A percentile compares a stretch with the other conserved stretches of the same genome.
phyloP scores from a whole-genome alignment of 1,139 yeast species.

The Suhomyces wounanorum region DNA sequence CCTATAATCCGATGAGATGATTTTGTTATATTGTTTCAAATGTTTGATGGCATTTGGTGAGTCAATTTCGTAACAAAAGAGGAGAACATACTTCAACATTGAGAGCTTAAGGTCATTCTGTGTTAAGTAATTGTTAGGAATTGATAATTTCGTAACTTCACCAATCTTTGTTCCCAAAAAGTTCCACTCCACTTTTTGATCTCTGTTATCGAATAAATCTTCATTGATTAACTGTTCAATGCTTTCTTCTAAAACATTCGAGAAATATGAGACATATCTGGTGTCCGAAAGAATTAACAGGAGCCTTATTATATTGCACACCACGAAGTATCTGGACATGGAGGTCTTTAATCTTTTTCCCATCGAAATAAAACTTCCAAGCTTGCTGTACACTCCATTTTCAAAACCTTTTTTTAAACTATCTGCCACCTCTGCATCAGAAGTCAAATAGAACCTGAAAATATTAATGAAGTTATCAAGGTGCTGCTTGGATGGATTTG shows the following conservation, averaged over 20 bases:
- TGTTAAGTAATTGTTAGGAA: constrained; percentile 6
- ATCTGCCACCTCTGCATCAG: constrained; percentile 51
- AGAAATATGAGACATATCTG: constrained; percentile 34
- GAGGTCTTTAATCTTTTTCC: constrained; percentile 44
- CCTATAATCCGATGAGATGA: constrained; percentile 8
- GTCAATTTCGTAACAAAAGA: constrained; percentile 13
- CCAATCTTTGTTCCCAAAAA: neutral
- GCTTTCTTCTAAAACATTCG: constrained; percentile 17
- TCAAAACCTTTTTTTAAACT: constrained; percentile 53
- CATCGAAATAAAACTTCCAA: constrained; percentile 61
- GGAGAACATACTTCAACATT: constrained; percentile 16
- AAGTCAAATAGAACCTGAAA: constrained; percentile 52
- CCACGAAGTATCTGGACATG: constrained; percentile 34
- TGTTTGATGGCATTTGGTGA: constrained; percentile 7
- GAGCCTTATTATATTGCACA: constrained; percentile 37
- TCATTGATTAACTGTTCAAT: constrained; percentile 10
- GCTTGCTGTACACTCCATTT: constrained; percentile 57
- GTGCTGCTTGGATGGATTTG: constrained; percentile 29
- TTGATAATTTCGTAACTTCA: neutral
- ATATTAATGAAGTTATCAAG: constrained; percentile 32
- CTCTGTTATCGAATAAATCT: constrained; percentile 48
- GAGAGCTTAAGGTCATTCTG: constrained; percentile 9
- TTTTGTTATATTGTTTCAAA: constrained; percentile 13
- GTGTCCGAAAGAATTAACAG: constrained; percentile 39
- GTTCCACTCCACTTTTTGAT: constrained; percentile 49